Evolutionary conservation across 129 eudicot species (phyloP), one percentile per base, ranked within the genome.

Genomic region (Escallonia herrerae): DNA sequence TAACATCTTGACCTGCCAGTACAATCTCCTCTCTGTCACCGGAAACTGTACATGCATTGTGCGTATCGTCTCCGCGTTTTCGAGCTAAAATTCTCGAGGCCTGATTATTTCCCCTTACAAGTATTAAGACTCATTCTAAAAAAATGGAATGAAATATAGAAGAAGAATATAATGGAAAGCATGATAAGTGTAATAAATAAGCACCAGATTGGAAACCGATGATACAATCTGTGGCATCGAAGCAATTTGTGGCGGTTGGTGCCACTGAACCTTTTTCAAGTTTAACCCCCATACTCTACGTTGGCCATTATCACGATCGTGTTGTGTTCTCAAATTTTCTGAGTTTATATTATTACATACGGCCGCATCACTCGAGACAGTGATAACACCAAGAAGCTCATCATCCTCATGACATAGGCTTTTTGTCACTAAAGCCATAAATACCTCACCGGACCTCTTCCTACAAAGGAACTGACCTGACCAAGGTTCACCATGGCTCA

Each of bases 401-500:
- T 77, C 89, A 52, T 88, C 78, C 74, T 93, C 98, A 52, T 85
- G 88, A 60, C 83, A 66, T 4, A 84, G 96, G 73, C 81, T 85
- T 68, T 88, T 79, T 40, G 89, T 88, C 72, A 93, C 89, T 55
- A 93, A 46, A 66, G 98, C 96, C 96, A 88, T 81, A 58, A 90
- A 90, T 53, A 61, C 71, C 77, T 79, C 74, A 45, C 96, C 95
- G 0, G 91, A 83, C 65, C 85, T 77, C 78, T 86, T 87, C 76
- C 77, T 88, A 50, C 81, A 84, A 56, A 91, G 98, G 76, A 85
- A 84, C 67, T 83, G 98, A 60, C 98, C 98, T 6, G 98, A 81
- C 96, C 98, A 93, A 59, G 78, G 81, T 68, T 74, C 81, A 46
- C 87, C 96, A 6, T 46, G 33, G 53, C 82, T 60, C 77, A 86